Base-by-base conservation (phyloP, 306 rosid species). In the Argentina anserina region DNA sequence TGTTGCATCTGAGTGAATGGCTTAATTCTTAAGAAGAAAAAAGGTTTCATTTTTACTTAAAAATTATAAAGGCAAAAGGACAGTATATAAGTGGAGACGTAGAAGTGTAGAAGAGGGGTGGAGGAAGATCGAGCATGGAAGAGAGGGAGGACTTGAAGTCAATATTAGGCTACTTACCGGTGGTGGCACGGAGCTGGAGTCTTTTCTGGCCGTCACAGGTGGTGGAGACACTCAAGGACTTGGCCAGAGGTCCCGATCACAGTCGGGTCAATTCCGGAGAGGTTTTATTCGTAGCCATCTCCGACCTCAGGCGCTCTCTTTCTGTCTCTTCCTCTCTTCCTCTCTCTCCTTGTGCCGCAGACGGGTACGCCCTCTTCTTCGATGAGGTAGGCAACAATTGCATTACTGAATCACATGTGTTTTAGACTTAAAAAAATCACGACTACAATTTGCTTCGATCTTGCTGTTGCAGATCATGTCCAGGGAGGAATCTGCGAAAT, bases 201-300 rank as follows among this genome's bases (percentile, higher is more conserved):
- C 82, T 86, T 1, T 87, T 84, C 80, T 93, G 98, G 98, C 94
- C 98, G 0, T 79, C 97, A 0, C 88, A 86, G 68, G 87, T 71
- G 50, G 84, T 86, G 33, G 89, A 89, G 69, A 26, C 84, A 10
- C 92, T 93, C 69, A 84, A 74, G 46, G 81, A 77, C 12, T 74
- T 93, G 58, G 80, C 78, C 7, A 71, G 18, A 39, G 96, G 93
- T 10, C 88, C 92, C 11, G 69, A 75, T 52, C 86, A 69, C 50
- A 89, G 96, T 67, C 76, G 75, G 20, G 80, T 93, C 5, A 49
- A 76, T 82, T 78, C 94, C 0, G 96, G 92, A 15, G 83, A 79
- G 9, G 75, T 65, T 69, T 78, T 93, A 12, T 85, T 79, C 84
- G 29, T 9, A 62, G 81, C 86, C 77, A 87, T 91, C 76, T 79